A percentile compares a stretch with the other conserved stretches of the same genome.
Evolutionary conservation across 2,329 filamentous ascomycete genomes (phyloP).

Genomic region (Thielaviopsis cerberus): DNA sequence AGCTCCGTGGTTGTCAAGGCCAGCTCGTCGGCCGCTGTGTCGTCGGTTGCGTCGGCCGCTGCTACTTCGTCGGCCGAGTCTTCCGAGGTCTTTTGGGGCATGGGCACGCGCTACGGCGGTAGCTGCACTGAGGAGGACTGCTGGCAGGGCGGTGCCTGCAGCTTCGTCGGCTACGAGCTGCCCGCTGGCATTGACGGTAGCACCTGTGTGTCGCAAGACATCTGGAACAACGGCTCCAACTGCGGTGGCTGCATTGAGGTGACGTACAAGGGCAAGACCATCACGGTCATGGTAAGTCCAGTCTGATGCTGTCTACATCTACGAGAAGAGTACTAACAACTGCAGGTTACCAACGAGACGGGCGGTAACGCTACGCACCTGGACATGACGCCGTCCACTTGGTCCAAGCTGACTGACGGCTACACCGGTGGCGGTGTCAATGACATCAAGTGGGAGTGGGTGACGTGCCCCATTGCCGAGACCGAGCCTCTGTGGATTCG

Average conservation of each 20-base stretch:
- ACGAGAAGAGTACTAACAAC: neutral
- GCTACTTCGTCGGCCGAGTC: neutral
- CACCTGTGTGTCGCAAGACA: conserved; percentile 4
- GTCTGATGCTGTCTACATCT: neutral
- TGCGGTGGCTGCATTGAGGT: conserved; percentile 10
- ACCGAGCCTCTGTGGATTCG: conserved; percentile 12
- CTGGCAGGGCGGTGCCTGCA: neutral
- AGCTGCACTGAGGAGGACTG: conserved; percentile 5
- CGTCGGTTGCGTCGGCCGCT: neutral
- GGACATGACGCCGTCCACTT: conserved; percentile 9
- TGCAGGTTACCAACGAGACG: conserved; percentile 3
- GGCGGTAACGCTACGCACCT: conserved; percentile 11
- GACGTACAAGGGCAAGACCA: conserved; percentile 9
- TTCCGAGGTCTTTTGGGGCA: conserved; percentile 1
- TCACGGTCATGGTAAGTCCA: conserved; percentile 3
- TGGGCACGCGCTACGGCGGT: conserved; percentile 4
- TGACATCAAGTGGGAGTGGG: conserved; percentile 8
- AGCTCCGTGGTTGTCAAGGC: neutral
- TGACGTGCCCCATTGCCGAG: conserved; percentile 7
- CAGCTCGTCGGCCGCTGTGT: neutral
- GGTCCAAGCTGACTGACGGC: conserved; percentile 6
- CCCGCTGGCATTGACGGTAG: conserved; percentile 5
- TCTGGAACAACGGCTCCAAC: conserved; percentile 12
- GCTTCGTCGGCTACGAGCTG: conserved; percentile 8
- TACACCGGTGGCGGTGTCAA: neutral